These are phyloP conservation scores for Bombardia bombarda DNA, from an alignment of 495 filamentous ascomycete species.

Conservation along the genomic window DNA sequence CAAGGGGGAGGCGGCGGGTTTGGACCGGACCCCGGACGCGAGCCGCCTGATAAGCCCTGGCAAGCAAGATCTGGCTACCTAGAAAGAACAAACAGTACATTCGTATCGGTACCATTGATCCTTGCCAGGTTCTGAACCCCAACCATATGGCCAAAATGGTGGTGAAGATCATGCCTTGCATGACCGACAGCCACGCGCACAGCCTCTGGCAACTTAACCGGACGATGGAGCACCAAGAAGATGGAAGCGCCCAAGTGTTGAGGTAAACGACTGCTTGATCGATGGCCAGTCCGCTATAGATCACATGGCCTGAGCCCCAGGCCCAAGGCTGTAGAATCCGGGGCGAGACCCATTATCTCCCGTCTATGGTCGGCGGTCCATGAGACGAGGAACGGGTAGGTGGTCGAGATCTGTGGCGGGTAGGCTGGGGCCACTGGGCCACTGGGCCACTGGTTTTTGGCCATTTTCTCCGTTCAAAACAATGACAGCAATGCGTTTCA, in stretches of 20 bases:
- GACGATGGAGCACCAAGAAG: neutral
- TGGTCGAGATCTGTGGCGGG: neutral
- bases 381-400: neutral
- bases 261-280: slow-evolving; percentile 9
- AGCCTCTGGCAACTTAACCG: too few relatives aligned
- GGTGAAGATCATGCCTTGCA: slow-evolving; percentile 10
- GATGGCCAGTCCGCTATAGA: slow-evolving; percentile 1
- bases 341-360: neutral
- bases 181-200: neutral
- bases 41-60: neutral
- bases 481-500: too few relatives aligned
- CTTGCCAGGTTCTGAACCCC: neutral
- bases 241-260: too few relatives aligned
- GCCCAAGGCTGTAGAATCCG: slow-evolving; percentile 3
- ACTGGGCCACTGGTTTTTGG: too few relatives aligned
- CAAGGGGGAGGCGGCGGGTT: neutral
- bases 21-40: neutral
- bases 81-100: neutral
- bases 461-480: too few relatives aligned
- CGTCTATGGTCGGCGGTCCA: slow-evolving; percentile 1
- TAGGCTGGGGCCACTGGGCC: neutral
- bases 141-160: neutral
- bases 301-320: too few relatives aligned
- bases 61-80: neutral
- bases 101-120: neutral